Conservation (phyloP, 352 stramenopile genomes). For the Phytopythium delawarense region DNA sequence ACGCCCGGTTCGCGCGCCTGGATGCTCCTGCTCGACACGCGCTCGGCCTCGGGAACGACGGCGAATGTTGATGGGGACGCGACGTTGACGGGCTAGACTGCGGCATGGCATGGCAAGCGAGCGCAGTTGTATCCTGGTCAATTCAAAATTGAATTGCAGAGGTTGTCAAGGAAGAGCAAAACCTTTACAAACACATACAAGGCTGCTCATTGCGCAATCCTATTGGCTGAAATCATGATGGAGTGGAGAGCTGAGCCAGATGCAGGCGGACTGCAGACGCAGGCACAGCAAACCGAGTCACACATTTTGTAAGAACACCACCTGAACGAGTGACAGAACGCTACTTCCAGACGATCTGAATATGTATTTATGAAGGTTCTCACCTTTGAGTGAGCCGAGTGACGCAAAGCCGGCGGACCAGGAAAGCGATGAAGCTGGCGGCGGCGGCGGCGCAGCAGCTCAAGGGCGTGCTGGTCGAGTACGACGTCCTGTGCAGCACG, state of each 20-base stretch:
- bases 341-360: no score
- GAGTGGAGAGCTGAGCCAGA: no score
- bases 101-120: neutral
- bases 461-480: conserved; percentile 75
- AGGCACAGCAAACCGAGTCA: no score
- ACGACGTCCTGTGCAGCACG: conserved; percentile 73
- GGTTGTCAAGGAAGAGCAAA: no score
- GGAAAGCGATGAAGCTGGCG: conserved; percentile 50
- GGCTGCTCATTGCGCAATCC: no score
- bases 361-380: no score
- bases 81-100: neutral
- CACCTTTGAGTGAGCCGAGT: no score
- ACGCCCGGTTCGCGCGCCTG: neutral
- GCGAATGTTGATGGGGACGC: conserved; percentile 2
- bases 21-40: neutral
- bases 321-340: no score
- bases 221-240: no score
- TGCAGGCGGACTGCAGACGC: no score
- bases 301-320: no score
- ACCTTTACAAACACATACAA: no score
- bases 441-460: conserved; percentile 61
- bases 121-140: neutral
- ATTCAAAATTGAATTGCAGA: neutral
- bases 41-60: neutral
- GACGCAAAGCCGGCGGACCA: neutral